A percentile compares a stretch with the other conserved stretches of the same genome.
Evolutionary conservation across 1,284 basidiomycete species (phyloP).

Genomic region (Sporisorium sorghi): DNA sequence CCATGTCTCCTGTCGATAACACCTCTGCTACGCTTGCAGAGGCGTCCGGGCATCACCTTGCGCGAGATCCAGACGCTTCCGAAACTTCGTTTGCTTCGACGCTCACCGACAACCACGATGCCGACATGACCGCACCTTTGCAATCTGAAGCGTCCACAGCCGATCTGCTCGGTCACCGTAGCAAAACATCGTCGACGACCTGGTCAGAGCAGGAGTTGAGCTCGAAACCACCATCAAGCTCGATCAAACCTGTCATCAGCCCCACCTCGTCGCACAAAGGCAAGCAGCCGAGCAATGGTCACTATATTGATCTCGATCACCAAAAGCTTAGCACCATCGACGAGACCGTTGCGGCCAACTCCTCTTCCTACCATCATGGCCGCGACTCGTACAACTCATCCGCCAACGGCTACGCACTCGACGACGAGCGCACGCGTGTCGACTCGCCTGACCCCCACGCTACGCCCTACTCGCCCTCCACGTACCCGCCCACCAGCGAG

Average conservation of each 20-base stretch:
- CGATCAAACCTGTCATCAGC: slow-evolving; percentile 9
- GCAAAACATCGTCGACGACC: slow-evolving; percentile 1
- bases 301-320: slow-evolving; percentile 16
- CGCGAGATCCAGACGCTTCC: slow-evolving; percentile 13
- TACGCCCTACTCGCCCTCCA: slow-evolving; percentile 26
- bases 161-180: slow-evolving; percentile 4
- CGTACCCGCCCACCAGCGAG: slow-evolving; percentile 54
- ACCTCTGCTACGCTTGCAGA: slow-evolving; percentile 4
- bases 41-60: background rate
- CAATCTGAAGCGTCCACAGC: slow-evolving; percentile 9
- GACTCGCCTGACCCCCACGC: slow-evolving; percentile 27
- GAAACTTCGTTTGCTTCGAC: slow-evolving; percentile 26
- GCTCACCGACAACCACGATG: slow-evolving; percentile 14
- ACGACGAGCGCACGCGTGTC: slow-evolving; percentile 14
- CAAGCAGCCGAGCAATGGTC: slow-evolving; percentile 29
- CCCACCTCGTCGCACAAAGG: slow-evolving; percentile 9
- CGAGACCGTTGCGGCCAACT: slow-evolving; percentile 22
- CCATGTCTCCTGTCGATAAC: slow-evolving; percentile 24
- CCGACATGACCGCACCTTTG: slow-evolving; percentile 8
- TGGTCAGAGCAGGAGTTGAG: slow-evolving; percentile 4
- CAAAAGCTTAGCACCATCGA: slow-evolving; percentile 41
- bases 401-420: slow-evolving; percentile 20
- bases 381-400: slow-evolving; percentile 20
- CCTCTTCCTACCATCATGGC: slow-evolving; percentile 11
- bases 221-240: slow-evolving; percentile 1